phyloP scores from a whole-genome alignment of 805 yeast genomes.

The Kazachstania africana region DNA sequence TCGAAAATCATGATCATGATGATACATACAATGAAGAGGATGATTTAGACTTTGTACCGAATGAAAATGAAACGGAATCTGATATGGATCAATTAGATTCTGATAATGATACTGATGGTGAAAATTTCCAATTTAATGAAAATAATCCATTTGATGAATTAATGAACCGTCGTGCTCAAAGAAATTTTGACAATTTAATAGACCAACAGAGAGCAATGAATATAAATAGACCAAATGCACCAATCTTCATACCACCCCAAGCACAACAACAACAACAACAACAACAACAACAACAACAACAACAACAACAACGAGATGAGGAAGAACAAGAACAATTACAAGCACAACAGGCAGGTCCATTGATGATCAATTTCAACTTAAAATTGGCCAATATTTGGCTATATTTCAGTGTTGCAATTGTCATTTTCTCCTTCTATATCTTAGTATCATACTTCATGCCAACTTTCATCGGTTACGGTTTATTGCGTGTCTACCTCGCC shows the following conservation, averaged over 20 bases:
- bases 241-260: too few relatives aligned
- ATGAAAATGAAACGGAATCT: conserved; percentile 5
- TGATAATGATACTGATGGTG: neutral
- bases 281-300: conserved; percentile 1
- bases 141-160: conserved; percentile 10
- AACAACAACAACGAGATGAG: conserved; percentile 4
- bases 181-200: conserved; percentile 14
- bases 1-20: conserved; percentile 7
- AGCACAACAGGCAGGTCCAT: conserved; percentile 17
- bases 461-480: conserved; percentile 31
- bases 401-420: conserved; percentile 21
- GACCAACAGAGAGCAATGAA: conserved; percentile 7
- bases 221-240: neutral
- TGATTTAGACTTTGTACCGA: conserved; percentile 7
- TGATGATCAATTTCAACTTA: conserved; percentile 17
- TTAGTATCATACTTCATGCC: conserved; percentile 37
- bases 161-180: conserved; percentile 16
- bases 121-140: neutral
- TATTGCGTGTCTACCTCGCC: conserved; percentile 12
- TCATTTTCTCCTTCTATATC: conserved; percentile 27
- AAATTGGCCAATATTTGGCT: conserved; percentile 13
- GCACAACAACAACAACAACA: neutral
- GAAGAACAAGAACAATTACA: conserved; percentile 3
- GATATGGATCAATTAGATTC: conserved; percentile 9
- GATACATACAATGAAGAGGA: conserved; percentile 9